These are phyloP conservation scores for Xylaria sp. DNA, from an alignment of 2,329 filamentous ascomycete species.

Conservation along the genomic window DNA sequence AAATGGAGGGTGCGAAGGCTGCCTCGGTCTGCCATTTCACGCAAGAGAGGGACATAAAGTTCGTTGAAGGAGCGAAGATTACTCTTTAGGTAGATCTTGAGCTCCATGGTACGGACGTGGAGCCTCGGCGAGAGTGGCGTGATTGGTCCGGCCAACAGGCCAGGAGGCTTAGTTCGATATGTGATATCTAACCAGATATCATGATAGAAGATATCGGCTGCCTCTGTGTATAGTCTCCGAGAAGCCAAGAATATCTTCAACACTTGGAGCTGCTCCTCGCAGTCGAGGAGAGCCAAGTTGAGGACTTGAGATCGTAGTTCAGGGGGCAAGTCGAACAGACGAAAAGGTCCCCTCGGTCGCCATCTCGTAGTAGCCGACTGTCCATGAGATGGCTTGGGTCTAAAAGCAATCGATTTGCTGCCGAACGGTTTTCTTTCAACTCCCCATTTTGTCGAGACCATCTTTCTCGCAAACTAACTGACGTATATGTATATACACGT, in stretches of 20 bases:
- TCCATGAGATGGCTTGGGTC: slow-evolving; percentile 35
- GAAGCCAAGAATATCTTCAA: slow-evolving; percentile 44
- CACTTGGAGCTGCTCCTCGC: slow-evolving; percentile 35
- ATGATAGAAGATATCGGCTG: slow-evolving; percentile 46
- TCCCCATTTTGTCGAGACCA: slow-evolving; percentile 29
- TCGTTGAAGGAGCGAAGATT: slow-evolving; percentile 42
- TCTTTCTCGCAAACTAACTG: slow-evolving; percentile 9
- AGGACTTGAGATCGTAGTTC: slow-evolving; percentile 46
- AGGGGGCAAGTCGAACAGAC: slow-evolving; percentile 46
- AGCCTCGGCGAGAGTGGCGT: slow-evolving; percentile 43
- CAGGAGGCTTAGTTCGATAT: slow-evolving; percentile 32
- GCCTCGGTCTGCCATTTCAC: slow-evolving; percentile 44
- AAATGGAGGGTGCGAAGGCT: slow-evolving; percentile 41
- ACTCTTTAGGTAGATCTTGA: slow-evolving; percentile 42
- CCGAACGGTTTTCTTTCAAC: slow-evolving; percentile 29
- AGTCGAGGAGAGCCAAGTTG: slow-evolving; percentile 35
- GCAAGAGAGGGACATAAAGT: slow-evolving; percentile 39
- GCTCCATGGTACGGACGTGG: slow-evolving; percentile 43
- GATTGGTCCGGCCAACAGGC: slow-evolving; percentile 39
- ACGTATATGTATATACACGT: background rate
- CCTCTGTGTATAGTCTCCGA: slow-evolving; percentile 43
- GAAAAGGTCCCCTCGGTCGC: slow-evolving; percentile 41
- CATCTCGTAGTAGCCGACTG: slow-evolving; percentile 24
- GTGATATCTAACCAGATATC: slow-evolving; percentile 44
- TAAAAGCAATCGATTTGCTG: slow-evolving; percentile 42